Percentiles rank a stretch among this genome's conserved stretches.
Evolutionary conservation across 2,329 filamentous ascomycete genomes (phyloP).

Genomic region (Pseudopyricularia cyperi): DNA sequence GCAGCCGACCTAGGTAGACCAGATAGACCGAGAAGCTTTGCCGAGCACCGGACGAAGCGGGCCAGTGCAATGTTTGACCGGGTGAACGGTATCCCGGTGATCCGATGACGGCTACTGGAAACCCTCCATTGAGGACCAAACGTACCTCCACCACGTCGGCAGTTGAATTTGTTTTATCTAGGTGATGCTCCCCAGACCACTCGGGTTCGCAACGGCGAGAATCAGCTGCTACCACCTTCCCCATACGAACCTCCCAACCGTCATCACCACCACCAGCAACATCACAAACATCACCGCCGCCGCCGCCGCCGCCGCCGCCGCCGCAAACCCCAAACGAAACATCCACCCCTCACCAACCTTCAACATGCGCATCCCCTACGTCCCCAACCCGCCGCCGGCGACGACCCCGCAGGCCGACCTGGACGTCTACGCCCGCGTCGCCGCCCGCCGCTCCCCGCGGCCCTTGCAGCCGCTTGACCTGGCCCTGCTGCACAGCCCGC

Average conservation of each 20-base stretch:
- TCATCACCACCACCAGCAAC: neutral
- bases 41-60: neutral
- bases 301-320: slow-evolving; percentile 12
- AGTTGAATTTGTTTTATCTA: no score
- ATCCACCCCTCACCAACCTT: slow-evolving; percentile 5
- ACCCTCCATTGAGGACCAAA: no score
- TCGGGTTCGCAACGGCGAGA: no score
- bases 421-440: slow-evolving; percentile 50
- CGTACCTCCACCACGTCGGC: no score
- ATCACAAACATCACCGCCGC: slow-evolving; percentile 14
- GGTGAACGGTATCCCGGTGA: no score
- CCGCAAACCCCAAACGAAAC: neutral
- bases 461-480: slow-evolving; percentile 66
- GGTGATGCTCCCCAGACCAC: no score
- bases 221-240: no score
- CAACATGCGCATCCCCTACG: slow-evolving; percentile 57
- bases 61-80: no score
- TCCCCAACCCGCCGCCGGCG: slow-evolving; percentile 32
- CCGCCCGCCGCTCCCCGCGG: slow-evolving; percentile 51
- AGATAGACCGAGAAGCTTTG: no score
- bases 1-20: no score
- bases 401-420: slow-evolving; percentile 30
- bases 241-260: no score
- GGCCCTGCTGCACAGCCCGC: slow-evolving; percentile 59
- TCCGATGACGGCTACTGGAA: no score